phyloP scores from a whole-genome alignment of 1,139 yeast species.

The Lodderomyces beijingensis region DNA sequence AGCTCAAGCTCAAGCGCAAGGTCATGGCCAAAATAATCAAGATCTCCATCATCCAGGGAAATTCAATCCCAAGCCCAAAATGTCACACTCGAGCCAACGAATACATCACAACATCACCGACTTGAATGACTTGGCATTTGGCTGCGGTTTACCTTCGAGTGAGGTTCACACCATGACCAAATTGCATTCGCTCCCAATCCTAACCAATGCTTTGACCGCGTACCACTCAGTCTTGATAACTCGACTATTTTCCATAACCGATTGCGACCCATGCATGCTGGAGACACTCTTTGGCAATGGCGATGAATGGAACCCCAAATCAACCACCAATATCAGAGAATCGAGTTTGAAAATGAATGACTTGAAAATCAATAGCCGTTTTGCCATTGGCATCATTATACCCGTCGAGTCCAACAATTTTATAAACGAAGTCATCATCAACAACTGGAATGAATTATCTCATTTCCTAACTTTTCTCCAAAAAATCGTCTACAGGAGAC shows the following conservation, averaged over 20 bases:
- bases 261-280: conserved; percentile 17
- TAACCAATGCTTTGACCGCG: conserved; percentile 28
- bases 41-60: neutral
- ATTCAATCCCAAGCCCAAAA: neutral
- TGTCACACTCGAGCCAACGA: conserved; percentile 15
- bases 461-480: conserved; percentile 39
- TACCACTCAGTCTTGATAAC: conserved; percentile 42
- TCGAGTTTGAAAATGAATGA: conserved; percentile 12
- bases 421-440: conserved; percentile 38
- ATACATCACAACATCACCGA: conserved; percentile 41
- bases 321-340: conserved; percentile 29
- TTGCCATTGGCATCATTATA: conserved; percentile 46
- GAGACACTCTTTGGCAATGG: conserved; percentile 6
- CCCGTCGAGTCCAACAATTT: conserved; percentile 36
- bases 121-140: conserved; percentile 51
- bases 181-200: conserved; percentile 43
- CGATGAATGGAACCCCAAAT: conserved; percentile 29
- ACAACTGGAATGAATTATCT: conserved; percentile 48
- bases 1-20: conserved; percentile 1
- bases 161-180: conserved; percentile 45
- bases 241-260: conserved; percentile 40
- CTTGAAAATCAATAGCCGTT: conserved; percentile 29
- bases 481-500: conserved; percentile 31
- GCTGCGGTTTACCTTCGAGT: conserved; percentile 51
- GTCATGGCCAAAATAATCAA: conserved; percentile 5